Evolutionary conservation across 177 flowering plant genomes (phyloP), one percentile per base, ranked within the genome.

Genomic region (Tripterygium wilfordii): DNA sequence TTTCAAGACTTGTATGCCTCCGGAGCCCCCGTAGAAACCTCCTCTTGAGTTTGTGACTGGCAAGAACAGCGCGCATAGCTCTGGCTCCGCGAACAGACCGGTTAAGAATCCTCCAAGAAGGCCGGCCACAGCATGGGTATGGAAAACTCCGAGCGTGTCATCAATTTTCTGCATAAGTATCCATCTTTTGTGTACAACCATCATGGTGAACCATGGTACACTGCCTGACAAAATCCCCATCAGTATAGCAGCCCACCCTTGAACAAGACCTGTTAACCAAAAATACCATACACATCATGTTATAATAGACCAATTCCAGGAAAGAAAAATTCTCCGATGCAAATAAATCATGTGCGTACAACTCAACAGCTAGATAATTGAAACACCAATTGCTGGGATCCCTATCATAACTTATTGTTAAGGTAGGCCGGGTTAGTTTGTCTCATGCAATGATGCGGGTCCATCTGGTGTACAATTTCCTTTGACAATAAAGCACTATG

Each of bases 61-160:
- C 35, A 68, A 32, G 42, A 68, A 63, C 0, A 59, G 61, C 6
- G 46, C 21, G 32, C 58, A 50, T 3, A 66, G 60, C 13, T 32
- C 15, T 0, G 71, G 71, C 54, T 66, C 71, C 1, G 71, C 71
- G 14, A 67, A 67, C 6, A 67, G 15, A 18, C 72, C 64, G n/a
- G 72, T 67, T 12, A 62, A 49, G 16, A 55, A 24, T 21, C 71
- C 71, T 0, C 71, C 67, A 0, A 66, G 56, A 23, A 41, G 51
- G 35, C 71, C 71, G 13, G 66, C 70, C 2, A 66, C 70, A 7
- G 65, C 70, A 29, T 66, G 70, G 23, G 70, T 66, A 56, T 66
- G 70, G 30, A 66, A 60, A 20, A 66, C 65, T 13, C 65, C 65
- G 18, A 61, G 66, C 1, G 70, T 66, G 52, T 66, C 71, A 14